Base-by-base conservation (phyloP, 2,329 filamentous ascomycete genomes). In the Calonectria crousiana region DNA sequence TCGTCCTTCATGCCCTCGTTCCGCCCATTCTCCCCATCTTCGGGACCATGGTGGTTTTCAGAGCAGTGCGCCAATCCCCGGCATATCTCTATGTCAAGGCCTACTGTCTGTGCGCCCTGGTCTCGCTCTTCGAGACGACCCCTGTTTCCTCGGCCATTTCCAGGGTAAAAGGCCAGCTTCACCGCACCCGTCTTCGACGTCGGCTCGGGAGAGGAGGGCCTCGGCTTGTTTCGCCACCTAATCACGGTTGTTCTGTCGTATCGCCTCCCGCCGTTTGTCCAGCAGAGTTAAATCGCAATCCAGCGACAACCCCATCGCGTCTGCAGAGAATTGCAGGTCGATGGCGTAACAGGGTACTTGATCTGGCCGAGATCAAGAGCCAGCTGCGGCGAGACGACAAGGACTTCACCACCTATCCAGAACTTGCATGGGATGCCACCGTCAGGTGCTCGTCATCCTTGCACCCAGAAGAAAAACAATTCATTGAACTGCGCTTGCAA, bases 51-150 rank as follows among this genome's bases (percentile, higher is more conserved):
- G 79, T 79, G 26, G 66, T 80, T 32, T 58, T 80, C 47, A 73
- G 72, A 16, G 72, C 78, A 3, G 6, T 80, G 4, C 73, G 79
- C 1, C 78, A 80, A 51, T 80, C 79, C 2, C 75, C 79, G 16
- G 70, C 77, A 26, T 80, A 80, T 18, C 67, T 80, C 0, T 80
- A 80, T 18, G 64, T 74, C 0, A 80, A 80, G 64, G 77, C 75
- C 0, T 80, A 79, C 4, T 80, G 75, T 38, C 60, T 80, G 0
- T 80, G 78, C 20, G 78, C 75, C 14, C 38, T 80, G 11, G 74
- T 80, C 13, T 73, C 76, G 4, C 70, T 80, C 1, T 77, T 77
- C 1, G 75, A 80, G 69, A 71, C 78, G 2, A 77, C 79, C 0
- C 77, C 79, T 0, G 58, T 80, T 1, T 74, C 79, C 18, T 80